Conservation (phyloP, 2,329 filamentous ascomycete genomes). For the Fusarium sp. region DNA sequence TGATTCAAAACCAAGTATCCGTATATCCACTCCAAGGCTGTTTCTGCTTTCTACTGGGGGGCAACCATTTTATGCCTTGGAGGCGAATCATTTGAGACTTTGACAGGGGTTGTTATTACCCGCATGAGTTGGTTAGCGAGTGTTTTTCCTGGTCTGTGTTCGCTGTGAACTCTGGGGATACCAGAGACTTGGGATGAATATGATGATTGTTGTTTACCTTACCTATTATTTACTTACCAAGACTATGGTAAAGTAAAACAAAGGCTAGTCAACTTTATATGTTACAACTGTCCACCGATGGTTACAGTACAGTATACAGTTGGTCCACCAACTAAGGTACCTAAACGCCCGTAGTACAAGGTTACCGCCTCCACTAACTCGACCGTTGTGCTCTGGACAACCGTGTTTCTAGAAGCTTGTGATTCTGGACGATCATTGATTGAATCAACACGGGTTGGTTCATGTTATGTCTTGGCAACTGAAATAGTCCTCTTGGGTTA, state of each 20-base stretch:
- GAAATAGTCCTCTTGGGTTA: no score
- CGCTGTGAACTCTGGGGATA: neutral
- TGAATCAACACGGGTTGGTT: neutral
- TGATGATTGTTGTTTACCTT: constrained; percentile 15
- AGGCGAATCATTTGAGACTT: constrained; percentile 31
- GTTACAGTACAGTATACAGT: neutral
- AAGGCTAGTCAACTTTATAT: constrained; percentile 10
- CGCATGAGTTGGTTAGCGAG: constrained; percentile 21
- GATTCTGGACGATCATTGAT: constrained; percentile 9
- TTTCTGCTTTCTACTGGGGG: constrained; percentile 27
- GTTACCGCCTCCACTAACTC: constrained; percentile 4
- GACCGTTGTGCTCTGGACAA: constrained; percentile 16
- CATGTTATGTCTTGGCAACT: neutral
- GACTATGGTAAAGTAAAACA: neutral
- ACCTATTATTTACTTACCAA: constrained; percentile 15
- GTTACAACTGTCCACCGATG: neutral
- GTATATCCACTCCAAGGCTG: constrained; percentile 29
- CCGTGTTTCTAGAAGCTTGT: constrained; percentile 25
- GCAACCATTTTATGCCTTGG: constrained; percentile 22
- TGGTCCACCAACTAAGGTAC: neutral
- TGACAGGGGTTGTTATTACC: constrained; percentile 22
- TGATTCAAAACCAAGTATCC: constrained; percentile 23
- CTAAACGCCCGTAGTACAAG: neutral
- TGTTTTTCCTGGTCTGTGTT: constrained; percentile 3
- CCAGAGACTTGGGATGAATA: neutral